Evolutionary conservation across 2,329 filamentous ascomycete species (phyloP), one percentile per base, ranked within the genome.

Genomic region (Pseudogymnoascus sp.): DNA sequence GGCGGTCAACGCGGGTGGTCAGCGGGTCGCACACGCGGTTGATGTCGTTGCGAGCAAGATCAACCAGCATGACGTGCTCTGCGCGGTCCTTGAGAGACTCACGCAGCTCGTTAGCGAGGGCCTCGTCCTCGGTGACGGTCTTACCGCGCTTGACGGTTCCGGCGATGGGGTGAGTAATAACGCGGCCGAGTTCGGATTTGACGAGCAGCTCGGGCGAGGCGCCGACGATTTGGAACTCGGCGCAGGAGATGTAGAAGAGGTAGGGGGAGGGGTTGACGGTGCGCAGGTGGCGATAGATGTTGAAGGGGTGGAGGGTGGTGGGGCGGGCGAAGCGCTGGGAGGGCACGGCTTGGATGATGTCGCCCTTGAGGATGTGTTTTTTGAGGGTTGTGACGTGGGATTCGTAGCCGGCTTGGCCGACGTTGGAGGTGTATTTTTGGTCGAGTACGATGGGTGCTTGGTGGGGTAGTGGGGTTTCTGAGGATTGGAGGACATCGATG

Each of bases 251-350:
- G 78, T 93, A 99, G 81, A 99, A 99, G 37, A 99, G 86, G 77
- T 99, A 99, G 0, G 95, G 95, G 7, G 92, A 96, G 0, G 95
- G 95, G 75, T 99, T 99, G 73, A 98, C 90, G n/a, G 92, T 96
- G 67, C 95, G 90, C 39, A 99, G 83, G 75, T 96, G 92, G 63
- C 93, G 87, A 81, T 98, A 99, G 72, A 99, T 90, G 80, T 98
- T 99, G 83, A 98, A 99, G 0, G 95, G 93, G 76, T 99, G 95
- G 48, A 99, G 81, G 64, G 85, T 87, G 2, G 95, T 99, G 13
- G 93, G 93, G 28, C 93, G 85, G 6, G 93, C 88, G 73, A 98
- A 90, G 62, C 95, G 87, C 78, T 99, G 95, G 45, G 92, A 97
- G 1, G 95, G 95, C 14, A 99, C 95, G 0, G 92, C 92, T 76